Base-by-base conservation (phyloP, 352 stramenopile species). In the Phytopythium kandeliae region DNA sequence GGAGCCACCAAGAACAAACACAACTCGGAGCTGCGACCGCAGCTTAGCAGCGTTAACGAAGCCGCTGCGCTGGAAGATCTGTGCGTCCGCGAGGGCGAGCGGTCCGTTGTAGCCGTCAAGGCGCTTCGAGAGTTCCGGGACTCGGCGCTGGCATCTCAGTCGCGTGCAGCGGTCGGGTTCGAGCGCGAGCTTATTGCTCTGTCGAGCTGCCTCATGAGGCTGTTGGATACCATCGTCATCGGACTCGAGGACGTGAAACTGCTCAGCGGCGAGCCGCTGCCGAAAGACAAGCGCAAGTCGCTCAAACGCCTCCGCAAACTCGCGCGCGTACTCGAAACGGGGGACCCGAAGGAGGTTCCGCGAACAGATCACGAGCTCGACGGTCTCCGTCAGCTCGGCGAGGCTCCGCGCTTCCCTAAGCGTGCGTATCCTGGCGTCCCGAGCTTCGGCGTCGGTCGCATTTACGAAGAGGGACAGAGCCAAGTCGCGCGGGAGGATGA, bases 11-110 rank as follows among this genome's bases (percentile, higher is more conserved):
- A 86, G 46, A 60, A 65, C 8, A 53, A 61, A 8, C 68, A 95
- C 54, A 71, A 58, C 3, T 24, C 72, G 25, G 64, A 80, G 33
- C 54, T 96, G 16, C 69, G 82, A 19, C 86, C 86, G 0, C 67
- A 88, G 25, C 62, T 96, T 25, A 87, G 80, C 51, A 90, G 75
- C 13, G 71, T 73, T 12, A 93, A 96, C 64, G 79, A 84, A 31
- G 54, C 38, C 1, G 36, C 60, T 0, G 62, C 80, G 35, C 60
- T 96, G 28, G 52, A 62, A 28, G 63, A 62, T 13, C 55, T 96
- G 13, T 78, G 78, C 49, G 55, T 62, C 4, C 78, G 70, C 22
- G 86, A 96, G 57, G 54, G 51, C 22, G 19, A 40, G 6, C 74
- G 76, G 0, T 78, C 74, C 1, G 57, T 64, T 1, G 51, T 60